Evolutionary conservation across 1,284 basidiomycete genomes (phyloP), one percentile per base, ranked within the genome.

Genomic region (Cutaneotrichosporon curvatum): DNA sequence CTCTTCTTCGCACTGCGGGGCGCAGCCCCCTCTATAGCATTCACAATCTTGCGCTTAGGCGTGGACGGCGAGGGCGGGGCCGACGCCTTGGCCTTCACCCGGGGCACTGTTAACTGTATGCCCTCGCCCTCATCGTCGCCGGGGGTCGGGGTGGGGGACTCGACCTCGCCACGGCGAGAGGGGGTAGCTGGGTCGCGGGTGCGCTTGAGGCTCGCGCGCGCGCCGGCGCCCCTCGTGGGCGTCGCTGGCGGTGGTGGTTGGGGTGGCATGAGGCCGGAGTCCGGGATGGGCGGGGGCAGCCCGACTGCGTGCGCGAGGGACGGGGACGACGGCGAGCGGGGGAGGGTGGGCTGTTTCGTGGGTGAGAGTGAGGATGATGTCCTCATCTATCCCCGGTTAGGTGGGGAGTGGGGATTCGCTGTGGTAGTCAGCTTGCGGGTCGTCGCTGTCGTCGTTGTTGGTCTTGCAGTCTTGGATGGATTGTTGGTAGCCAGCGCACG

Each of bases 1-100:
- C 58, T 48, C 41, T 61, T 62, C 43, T 61, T 59, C 25, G 25
- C 25, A 4, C 41, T 23, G 4, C 52, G 35, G 11, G 52, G 52
- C 3, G 48, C 34, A 3, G 43, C 35, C 10, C 32, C 52, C 20
- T 54, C 52, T 28, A 54, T 42, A 10, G 52, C 36, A 8, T 54
- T 54, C 16, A 54, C 52, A 15, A 54, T 36, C 40, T 50, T 54
- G 43, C 52, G 52, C 25, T 35, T 34, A 19, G 48, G 52, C 8
- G 48, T 48, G 9, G 43, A 39, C 4, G 35, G 37, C 32, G 43
- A 39, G 3, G 35, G 37, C 32, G 32, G n/a, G 14, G 16, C 32
- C 5, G 32, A n/a, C 15, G 32, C 14, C 9, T 15, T 16, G 32
- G 32, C 32, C 33, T 35, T 8, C 32, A 7, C 23, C 41, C 19